Conservation (phyloP, 257 asterid species). For the Penstemon eatonii region DNA sequence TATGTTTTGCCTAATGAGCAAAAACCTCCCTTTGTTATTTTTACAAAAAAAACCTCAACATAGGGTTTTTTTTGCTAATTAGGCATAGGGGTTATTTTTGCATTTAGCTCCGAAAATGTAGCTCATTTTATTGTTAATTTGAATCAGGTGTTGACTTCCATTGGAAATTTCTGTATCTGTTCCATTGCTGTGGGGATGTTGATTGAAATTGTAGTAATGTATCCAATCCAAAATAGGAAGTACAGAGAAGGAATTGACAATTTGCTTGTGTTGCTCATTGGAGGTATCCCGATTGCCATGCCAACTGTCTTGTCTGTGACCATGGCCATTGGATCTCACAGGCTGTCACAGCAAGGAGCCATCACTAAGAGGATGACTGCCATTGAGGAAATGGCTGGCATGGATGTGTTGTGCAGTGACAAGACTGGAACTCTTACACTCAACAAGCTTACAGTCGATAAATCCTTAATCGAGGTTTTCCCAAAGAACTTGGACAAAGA, state of each 20-base stretch:
- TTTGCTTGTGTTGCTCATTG: constrained; percentile 76
- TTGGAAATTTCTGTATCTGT: constrained; percentile 92
- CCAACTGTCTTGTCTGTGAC: constrained; percentile 91
- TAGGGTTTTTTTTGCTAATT: no score
- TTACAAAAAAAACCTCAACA: no score
- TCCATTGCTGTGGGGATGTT: constrained; percentile 79
- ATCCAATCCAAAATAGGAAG: constrained; percentile 61
- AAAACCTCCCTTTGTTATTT: no score
- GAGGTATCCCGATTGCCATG: constrained; percentile 97
- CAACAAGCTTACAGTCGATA: constrained; percentile 87
- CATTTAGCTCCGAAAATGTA: no score
- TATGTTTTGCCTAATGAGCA: no score
- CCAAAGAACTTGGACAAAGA: constrained; percentile 42
- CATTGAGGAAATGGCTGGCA: constrained; percentile 95
- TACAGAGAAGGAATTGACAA: constrained; percentile 93
- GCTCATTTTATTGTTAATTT: neutral
- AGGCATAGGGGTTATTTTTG: no score
- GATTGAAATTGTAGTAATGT: constrained; percentile 78
- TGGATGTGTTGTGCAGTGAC: constrained; percentile 96
- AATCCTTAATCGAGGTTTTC: constrained; percentile 60
- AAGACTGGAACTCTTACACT: constrained; percentile 92
- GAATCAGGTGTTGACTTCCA: constrained; percentile 71
- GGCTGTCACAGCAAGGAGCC: constrained; percentile 92
- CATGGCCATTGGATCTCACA: constrained; percentile 94
- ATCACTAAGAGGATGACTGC: constrained; percentile 99